phyloP scores from a whole-genome alignment of 345 rosid genomes.

The Populus davidiana region DNA sequence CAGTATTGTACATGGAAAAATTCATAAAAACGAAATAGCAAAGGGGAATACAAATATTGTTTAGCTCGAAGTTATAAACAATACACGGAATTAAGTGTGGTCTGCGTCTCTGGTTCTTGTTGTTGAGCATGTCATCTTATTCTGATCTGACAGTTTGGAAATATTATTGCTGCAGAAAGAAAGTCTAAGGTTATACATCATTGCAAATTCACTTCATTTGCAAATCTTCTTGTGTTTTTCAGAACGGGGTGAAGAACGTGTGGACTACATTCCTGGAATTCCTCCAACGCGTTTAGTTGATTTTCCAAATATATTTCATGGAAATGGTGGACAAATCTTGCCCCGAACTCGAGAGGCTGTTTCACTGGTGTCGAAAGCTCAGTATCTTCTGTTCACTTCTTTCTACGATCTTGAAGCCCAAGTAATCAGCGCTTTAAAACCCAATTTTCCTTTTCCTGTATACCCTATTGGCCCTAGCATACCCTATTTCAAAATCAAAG shows the following conservation, averaged over 20 bases:
- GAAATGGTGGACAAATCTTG: not conserved
- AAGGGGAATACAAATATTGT: too few relatives aligned
- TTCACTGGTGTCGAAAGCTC: constrained; percentile 24
- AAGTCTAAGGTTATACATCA: not conserved
- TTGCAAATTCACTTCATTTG: not conserved
- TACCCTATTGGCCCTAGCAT: constrained; percentile 19
- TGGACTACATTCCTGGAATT: constrained; percentile 39
- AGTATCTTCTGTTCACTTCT: constrained; percentile 31
- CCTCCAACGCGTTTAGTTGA: constrained; percentile 25
- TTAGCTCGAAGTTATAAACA: too few relatives aligned
- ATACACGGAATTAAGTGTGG: too few relatives aligned
- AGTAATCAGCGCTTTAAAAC: constrained; percentile 21
- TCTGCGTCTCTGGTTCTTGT: not conserved
- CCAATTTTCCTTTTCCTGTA: constrained; percentile 12
- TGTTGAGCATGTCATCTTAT: not conserved
- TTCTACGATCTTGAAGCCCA: constrained; percentile 27
- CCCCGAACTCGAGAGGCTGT: not conserved
- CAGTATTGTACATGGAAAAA: not conserved
- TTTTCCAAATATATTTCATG: constrained; percentile 15
- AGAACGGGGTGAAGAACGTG: constrained; percentile 29
- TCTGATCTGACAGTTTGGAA: not conserved
- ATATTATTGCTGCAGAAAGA: not conserved
- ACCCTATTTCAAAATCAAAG: constrained; percentile 12
- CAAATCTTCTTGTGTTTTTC: not conserved
- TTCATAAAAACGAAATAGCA: not conserved